Conservation (phyloP, 257 asterid genomes). For the Jacaranda mimosifolia region DNA sequence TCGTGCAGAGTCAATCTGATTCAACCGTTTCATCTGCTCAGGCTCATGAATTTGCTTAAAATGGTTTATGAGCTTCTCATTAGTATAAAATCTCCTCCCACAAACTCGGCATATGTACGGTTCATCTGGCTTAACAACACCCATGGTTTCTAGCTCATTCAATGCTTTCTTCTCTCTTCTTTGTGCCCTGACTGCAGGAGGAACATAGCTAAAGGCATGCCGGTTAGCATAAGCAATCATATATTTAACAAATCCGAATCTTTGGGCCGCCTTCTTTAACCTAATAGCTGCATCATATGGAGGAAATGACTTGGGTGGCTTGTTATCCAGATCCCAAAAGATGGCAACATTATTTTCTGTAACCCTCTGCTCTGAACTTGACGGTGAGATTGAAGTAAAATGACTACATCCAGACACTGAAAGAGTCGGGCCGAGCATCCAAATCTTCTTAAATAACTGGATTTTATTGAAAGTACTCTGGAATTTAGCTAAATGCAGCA, state of each 20-base stretch:
- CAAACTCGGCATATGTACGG: conserved; percentile 83
- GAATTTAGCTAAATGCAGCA: conserved; percentile 46
- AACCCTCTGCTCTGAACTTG: conserved; percentile 40
- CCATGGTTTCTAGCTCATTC: conserved; percentile 63
- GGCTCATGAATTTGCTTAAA: conserved; percentile 86
- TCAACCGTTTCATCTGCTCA: conserved; percentile 80
- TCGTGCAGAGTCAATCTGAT: conserved; percentile 81
- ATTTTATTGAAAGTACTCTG: conserved; percentile 24
- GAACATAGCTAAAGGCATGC: conserved; percentile 79
- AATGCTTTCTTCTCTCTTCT: conserved; percentile 59
- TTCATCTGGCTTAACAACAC: conserved; percentile 60
- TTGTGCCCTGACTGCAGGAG: conserved; percentile 61
- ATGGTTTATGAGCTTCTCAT: conserved; percentile 73
- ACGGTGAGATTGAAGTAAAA: conserved; percentile 37
- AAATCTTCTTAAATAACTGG: conserved; percentile 25
- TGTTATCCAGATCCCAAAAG: conserved; percentile 96
- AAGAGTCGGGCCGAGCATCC: conserved; percentile 13
- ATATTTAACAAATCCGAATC: conserved; percentile 75
- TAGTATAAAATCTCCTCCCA: conserved; percentile 79
- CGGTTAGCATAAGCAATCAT: conserved; percentile 84
- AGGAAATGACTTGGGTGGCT: conserved; percentile 77
- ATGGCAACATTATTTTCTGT: conserved; percentile 65
- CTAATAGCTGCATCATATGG: conserved; percentile 84
- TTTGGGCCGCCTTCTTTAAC: conserved; percentile 67
- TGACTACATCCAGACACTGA: conserved; percentile 35